These are phyloP conservation scores for Pichia insulana DNA, from an alignment of 805 yeast species.

Conservation along the genomic window DNA sequence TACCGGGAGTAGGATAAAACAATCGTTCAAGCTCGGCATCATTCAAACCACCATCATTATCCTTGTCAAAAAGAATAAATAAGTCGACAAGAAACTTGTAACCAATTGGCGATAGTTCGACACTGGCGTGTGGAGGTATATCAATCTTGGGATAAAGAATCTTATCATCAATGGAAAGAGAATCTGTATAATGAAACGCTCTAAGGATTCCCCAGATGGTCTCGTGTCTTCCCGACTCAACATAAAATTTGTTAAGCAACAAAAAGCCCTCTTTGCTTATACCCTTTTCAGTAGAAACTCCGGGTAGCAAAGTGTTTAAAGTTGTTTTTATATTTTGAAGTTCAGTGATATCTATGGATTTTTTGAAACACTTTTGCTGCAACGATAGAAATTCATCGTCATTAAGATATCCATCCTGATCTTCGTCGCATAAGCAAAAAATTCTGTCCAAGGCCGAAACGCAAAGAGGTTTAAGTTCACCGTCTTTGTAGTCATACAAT, in stretches of 20 bases:
- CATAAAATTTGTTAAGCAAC: constrained; percentile 68
- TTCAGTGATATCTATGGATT: constrained; percentile 39
- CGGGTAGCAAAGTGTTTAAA: constrained; percentile 21
- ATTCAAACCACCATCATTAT: constrained; percentile 92
- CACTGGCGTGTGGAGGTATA: constrained; percentile 66
- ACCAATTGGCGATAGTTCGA: constrained; percentile 88
- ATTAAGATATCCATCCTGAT: constrained; percentile 78
- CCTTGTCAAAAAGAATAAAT: constrained; percentile 81
- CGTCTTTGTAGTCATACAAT: constrained; percentile 83
- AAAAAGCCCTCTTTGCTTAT: constrained; percentile 70
- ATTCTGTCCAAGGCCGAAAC: constrained; percentile 69
- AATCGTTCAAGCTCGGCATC: constrained; percentile 59
- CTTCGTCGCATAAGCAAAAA: constrained; percentile 78
- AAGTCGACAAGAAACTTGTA: constrained; percentile 87
- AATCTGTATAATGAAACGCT: constrained; percentile 84
- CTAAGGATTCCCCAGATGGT: constrained; percentile 94
- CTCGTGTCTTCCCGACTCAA: constrained; percentile 90
- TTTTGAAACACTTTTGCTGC: constrained; percentile 69
- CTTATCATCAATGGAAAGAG: constrained; percentile 73
- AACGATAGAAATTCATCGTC: constrained; percentile 61
- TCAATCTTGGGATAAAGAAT: constrained; percentile 74
- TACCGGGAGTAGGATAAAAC: constrained; percentile 87
- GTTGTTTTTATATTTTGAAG: constrained; percentile 35
- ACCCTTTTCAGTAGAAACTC: constrained; percentile 36
- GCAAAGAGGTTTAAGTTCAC: constrained; percentile 70